Base-by-base conservation (phyloP, 75 land plant species). In the Pinus tabuliformis region DNA sequence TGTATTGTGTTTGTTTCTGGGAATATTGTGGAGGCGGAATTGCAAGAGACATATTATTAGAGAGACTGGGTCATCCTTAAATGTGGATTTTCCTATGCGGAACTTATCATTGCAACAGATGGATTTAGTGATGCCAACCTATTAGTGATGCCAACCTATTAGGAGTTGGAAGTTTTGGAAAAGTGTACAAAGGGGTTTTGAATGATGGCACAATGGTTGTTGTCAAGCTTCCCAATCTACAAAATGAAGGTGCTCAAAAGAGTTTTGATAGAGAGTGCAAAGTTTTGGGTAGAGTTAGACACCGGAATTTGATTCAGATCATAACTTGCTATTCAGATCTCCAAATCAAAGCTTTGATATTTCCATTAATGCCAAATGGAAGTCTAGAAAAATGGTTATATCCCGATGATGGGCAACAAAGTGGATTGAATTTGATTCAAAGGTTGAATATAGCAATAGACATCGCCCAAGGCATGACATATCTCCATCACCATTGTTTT, bases 311-410 rank as follows among this genome's bases (percentile, higher is more conserved):
- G 3, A 66, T 66, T 4, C 39, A 16, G 39, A 18, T 39, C 9
- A 66, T 66, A 18, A 28, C 70, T 0, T 8, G 1, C 4, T 66
- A 45, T 20, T 66, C 52, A 9, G 39, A 66, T 21, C 9, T 36
- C 28, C 45, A 66, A 18, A 18, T 66, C 6, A 66, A 66, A 39
- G 49, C 70, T 20, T 18, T 66, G 20, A 16, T 66, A 18, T 33
- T 66, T 66, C 70, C 70, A 68, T 80, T 72, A 79, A 80, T 83
- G 88, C 78, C 83, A 2, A 83, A 86, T 30, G 88, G 88, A 20
- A 80, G 75, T 54, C 74, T 86, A 52, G 70, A 15, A 8, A 65
- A n/a, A 14, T 65, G 39, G 49, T 1, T 65, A 6, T 37, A 65
- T 65, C 49, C 70, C 17, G 0, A 5, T 17, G 45, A 6, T 6